Base-by-base conservation (phyloP, 306 rosid genomes). In the Hippophae tibetana region DNA sequence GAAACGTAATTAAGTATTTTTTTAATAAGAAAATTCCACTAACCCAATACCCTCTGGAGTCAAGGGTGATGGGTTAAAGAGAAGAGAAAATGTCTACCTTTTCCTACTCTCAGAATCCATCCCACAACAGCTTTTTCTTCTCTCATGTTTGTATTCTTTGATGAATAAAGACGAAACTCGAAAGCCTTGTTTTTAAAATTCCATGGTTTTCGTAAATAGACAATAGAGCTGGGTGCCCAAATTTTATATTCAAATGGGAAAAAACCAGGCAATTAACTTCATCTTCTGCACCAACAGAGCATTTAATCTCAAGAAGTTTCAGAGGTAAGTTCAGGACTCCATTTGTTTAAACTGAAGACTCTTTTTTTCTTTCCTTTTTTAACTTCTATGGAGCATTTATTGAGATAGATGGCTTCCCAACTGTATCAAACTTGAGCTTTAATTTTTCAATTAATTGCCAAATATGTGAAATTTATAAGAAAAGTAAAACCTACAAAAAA, bases 331-430 rank as follows among this genome's bases (percentile, higher is more conserved):
- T 49, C 14, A 49, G 5, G 6, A 14, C n/a, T 49, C 14, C 13
- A 0, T 0, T 49, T 7, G 14, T 13, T 12, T 3, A 4, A 48
- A 49, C 13, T 0, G 2, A 3, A 4, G 5, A 49, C 38, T 4
- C 1, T 31, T 31, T 31, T 31, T 31, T 18, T 18, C 23, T 18
- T 18, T 4, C 38, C 0, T 31, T 31, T 31, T 31, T 31, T 31
- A 31, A 31, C 38, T 53, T 44, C 69, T 54, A 52, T 14, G 13
- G 66, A 66, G 72, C 95, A 92, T 92, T 87, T 68, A 87, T 73
- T 81, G 75, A 58, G 50, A 66, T 71, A 7, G 79, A 78, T 85
- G 83, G 64, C 76, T 6, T 67, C 75, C 95, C 95, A 88, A 80
- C 96, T 64, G 80, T 65, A 66, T 60, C 82, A 4, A 46, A 70